Evolutionary conservation across 331 rosid species (phyloP).

Genomic region (Malus hybrid): DNA sequence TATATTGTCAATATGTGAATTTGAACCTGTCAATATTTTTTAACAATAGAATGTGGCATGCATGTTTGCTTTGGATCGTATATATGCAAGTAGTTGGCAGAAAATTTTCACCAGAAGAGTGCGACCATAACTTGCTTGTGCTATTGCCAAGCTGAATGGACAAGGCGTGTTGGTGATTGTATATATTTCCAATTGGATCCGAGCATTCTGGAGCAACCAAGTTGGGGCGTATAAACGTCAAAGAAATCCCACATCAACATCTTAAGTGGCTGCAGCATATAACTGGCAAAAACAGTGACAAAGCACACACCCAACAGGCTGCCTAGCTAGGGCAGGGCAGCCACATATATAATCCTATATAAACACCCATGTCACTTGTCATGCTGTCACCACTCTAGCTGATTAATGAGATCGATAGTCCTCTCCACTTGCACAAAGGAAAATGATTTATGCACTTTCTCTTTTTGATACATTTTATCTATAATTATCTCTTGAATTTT

Average conservation of each 20-base stretch:
- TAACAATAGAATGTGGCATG: too few relatives aligned
- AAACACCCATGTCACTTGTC: background rate
- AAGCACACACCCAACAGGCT: background rate
- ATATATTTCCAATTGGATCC: slow-evolving; percentile 2
- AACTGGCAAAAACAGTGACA: background rate
- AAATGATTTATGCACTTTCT: background rate
- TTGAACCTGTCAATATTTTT: background rate
- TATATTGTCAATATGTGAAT: background rate
- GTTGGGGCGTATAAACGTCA: background rate
- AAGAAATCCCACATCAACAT: background rate
- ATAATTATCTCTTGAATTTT: background rate
- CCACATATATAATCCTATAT: background rate
- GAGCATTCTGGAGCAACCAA: slow-evolving; percentile 3
- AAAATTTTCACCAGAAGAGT: background rate
- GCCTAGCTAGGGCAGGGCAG: background rate
- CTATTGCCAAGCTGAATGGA: background rate
- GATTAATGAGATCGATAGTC: background rate
- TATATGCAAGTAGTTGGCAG: background rate
- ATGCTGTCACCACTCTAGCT: background rate
- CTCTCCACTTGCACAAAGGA: background rate
- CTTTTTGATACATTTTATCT: background rate
- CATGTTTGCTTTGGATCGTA: background rate
- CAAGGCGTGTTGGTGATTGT: background rate
- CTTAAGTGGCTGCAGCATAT: background rate
- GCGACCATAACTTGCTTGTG: background rate